phyloP scores from a whole-genome alignment of 169 alveolate species.

The Amoebophrya sp. region DNA sequence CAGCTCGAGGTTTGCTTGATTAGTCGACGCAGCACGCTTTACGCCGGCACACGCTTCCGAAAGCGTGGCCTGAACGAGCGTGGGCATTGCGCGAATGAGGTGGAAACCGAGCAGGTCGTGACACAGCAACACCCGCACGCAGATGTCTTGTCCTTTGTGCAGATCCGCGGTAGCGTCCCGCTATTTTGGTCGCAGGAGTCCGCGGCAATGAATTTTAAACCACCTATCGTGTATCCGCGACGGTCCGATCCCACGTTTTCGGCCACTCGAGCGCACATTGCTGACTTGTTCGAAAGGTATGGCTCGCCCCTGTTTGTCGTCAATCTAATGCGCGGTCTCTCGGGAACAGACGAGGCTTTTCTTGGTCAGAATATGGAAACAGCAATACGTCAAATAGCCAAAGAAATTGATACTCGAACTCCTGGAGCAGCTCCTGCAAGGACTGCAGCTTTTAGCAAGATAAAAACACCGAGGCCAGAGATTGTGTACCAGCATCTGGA shows the following conservation, averaged over 20 bases:
- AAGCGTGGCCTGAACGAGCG: constrained; percentile 82
- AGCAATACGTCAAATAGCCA: no score
- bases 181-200: constrained; percentile 74
- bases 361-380: not conserved
- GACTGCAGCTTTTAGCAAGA: no score
- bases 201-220: not conserved
- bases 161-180: constrained; percentile 92
- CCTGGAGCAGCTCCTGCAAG: no score
- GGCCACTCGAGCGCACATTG: not conserved
- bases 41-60: constrained; percentile 88
- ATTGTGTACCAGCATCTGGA: not conserved
- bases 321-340: not conserved
- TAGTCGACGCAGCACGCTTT: constrained; percentile 79
- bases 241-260: not conserved
- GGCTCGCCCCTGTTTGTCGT: not conserved
- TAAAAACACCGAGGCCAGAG: no score
- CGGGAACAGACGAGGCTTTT: not conserved
- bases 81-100: constrained; percentile 79
- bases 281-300: not conserved
- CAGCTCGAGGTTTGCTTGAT: constrained; percentile 58
- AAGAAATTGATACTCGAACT: no score
- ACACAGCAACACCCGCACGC: constrained; percentile 56
- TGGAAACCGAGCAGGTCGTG: constrained; percentile 84
- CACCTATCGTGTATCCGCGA: not conserved
- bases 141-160: constrained; percentile 72